Base-by-base conservation (phyloP, 768 basidiomycete genomes). In the Suillus weaverae region DNA sequence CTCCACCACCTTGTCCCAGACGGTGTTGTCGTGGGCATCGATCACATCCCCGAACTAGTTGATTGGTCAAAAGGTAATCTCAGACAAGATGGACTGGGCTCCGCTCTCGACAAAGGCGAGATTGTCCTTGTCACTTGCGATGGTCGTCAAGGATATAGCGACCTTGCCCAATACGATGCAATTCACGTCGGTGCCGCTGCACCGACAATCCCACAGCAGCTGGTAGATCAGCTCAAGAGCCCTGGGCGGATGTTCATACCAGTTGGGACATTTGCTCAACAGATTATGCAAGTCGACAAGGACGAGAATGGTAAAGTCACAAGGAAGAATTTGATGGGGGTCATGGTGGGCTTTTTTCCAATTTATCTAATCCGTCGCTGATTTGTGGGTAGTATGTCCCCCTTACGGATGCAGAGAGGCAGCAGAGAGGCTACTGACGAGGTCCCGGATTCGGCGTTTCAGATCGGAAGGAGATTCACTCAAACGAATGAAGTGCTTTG, bases 121-220 rank as follows among this genome's bases (percentile, higher is more conserved):
- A 87, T 98, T 46, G 77, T 83, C 51, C 80, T 97, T 64, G 70
- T 94, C 2, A 77, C 76, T 0, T 94, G 93, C 0, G 96, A 98
- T 75, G 96, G 96, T 2, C 80, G 96, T 63, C 71, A 85, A 75
- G 96, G 95, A 10, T 71, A 13, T n/a, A 54, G 35, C 22, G 30
- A 11, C n/a, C 20, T 32, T n/a, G 48, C 22, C 62, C 91, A 90
- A 0, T 94, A 88, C 72, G 85, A 94, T 66, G 89, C 87, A 0
- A 97, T 98, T 59, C 96, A 99, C 69, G 96, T 98, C 43, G 97
- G 97, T 4, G 97, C 97, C 0, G 96, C 97, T 0, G 89, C 96
- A 0, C 90, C 92, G 0, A 81, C 71, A 0, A 77, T 95, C 16
- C 95, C 96, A 0, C 74, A 84, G 26, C 75, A 82, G 0, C 84